These are phyloP conservation scores for Isochrysis galbana DNA, from an alignment of 78 protist genomes.

Conservation along the genomic window DNA sequence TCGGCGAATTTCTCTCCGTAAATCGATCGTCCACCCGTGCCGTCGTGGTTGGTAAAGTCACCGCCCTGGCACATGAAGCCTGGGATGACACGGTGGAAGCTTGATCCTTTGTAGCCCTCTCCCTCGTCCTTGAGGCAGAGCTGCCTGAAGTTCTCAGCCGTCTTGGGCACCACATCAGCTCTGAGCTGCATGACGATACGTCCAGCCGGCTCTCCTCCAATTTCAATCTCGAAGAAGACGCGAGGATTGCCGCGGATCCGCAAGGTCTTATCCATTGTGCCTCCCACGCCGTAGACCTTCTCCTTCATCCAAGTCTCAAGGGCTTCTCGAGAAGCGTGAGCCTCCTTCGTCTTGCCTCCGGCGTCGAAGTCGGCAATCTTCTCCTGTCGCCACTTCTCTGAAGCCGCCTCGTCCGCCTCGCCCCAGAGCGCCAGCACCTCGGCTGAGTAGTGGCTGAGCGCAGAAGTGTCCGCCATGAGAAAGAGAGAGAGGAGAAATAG, in stretches of 20 bases:
- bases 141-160: conserved; percentile 49
- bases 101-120: conserved; percentile 37
- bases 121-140: conserved; percentile 85
- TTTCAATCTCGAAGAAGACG: conserved; percentile 26
- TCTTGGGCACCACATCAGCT: background rate
- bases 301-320: background rate
- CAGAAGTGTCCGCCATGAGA: background rate
- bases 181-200: conserved; percentile 26
- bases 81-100: conserved; percentile 63
- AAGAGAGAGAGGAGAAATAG: too few species aligned
- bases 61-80: conserved; percentile 83
- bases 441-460: background rate
- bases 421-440: conserved; percentile 1
- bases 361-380: background rate
- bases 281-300: background rate
- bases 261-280: background rate
- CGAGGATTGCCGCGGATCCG: background rate
- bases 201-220: conserved; percentile 27
- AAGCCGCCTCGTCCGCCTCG: background rate
- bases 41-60: conserved; percentile 91
- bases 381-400: background rate
- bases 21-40: conserved; percentile 96
- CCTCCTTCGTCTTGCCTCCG: background rate
- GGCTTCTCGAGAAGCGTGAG: background rate
- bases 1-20: conserved; percentile 83